Conservation (phyloP, 2,329 filamentous ascomycete genomes). For the Nothophoma quercina region DNA sequence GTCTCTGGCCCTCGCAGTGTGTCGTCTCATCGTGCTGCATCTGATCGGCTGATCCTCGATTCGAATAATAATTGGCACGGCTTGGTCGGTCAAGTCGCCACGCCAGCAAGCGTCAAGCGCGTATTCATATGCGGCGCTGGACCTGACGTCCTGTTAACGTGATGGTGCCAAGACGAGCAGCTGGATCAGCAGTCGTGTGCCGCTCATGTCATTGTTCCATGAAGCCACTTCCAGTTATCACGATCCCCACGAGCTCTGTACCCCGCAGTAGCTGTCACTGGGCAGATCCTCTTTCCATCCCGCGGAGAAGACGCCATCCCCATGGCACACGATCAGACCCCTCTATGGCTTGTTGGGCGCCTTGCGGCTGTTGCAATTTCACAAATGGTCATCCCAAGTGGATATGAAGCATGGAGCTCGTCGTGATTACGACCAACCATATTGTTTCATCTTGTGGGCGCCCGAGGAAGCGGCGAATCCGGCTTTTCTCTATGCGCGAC, state of each 20-base stretch:
- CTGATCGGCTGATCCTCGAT: not conserved
- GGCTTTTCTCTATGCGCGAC: not conserved
- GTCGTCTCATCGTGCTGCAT: not conserved
- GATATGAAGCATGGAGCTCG: conserved; percentile 1
- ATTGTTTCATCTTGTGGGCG: not conserved
- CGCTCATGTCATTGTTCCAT: not conserved
- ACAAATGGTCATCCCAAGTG: conserved; percentile 3
- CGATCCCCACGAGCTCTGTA: conserved; percentile 3
- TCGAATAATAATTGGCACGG: conserved; percentile 2
- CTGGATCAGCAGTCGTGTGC: not conserved
- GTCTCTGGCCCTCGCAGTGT: not conserved
- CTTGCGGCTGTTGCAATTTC: conserved; percentile 8
- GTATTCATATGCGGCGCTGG: not conserved
- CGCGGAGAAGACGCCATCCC: conserved; percentile 10
- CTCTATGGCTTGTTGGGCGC: not conserved
- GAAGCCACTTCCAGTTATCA: not conserved
- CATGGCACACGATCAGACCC: conserved; percentile 4
- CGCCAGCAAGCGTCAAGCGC: not conserved
- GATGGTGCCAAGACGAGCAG: conserved; percentile 4
- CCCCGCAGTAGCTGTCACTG: conserved; percentile 15
- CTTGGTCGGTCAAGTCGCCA: not conserved
- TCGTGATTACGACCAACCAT: not conserved
- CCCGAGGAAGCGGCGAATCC: conserved; percentile 11
- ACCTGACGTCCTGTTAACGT: not conserved
- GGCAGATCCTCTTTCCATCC: conserved; percentile 9